Evolutionary conservation across 805 yeast genomes (phyloP).

Genomic region (Sugiyamaella americana): DNA sequence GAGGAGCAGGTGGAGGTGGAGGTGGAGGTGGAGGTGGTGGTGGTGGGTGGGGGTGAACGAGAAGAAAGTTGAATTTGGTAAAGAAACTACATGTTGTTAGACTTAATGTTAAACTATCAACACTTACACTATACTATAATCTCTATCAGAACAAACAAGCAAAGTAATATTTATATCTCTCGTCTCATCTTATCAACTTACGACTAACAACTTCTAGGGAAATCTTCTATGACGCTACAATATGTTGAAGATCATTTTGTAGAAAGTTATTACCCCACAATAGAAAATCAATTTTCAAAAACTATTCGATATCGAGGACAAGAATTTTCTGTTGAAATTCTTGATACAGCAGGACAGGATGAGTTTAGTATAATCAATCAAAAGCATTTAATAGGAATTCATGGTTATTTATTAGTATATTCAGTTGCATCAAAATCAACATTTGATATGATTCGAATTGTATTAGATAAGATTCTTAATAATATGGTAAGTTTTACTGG

Average conservation of each 20-base stretch:
- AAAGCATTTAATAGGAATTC: constrained; percentile 61
- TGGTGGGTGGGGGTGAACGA: no score
- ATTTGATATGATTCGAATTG: constrained; percentile 58
- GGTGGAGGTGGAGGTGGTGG: not conserved
- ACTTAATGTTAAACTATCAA: not conserved
- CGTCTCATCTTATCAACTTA: not conserved
- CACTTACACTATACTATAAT: no score
- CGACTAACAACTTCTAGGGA: constrained; percentile 31
- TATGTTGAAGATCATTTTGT: constrained; percentile 71
- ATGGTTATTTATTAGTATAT: constrained; percentile 66
- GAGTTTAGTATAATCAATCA: constrained; percentile 67
- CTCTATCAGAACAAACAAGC: not conserved
- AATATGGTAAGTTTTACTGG: constrained; percentile 39
- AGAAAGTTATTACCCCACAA: constrained; percentile 74
- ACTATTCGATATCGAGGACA: constrained; percentile 51
- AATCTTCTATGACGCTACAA: constrained; percentile 66
- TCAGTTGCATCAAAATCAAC: constrained; percentile 63
- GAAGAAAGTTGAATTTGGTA: no score
- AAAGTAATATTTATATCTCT: not conserved
- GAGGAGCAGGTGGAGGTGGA: not conserved
- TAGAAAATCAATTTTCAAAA: constrained; percentile 66
- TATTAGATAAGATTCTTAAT: constrained; percentile 68
- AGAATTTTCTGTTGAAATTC: constrained; percentile 62
- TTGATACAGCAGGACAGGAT: constrained; percentile 83
- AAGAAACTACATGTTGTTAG: constrained; percentile 25